A percentile compares a stretch with the other conserved stretches of the same genome.
These are phyloP conservation scores for Ochromonas danica DNA, from an alignment of 108 stramenopile species.

Conservation along the genomic window DNA sequence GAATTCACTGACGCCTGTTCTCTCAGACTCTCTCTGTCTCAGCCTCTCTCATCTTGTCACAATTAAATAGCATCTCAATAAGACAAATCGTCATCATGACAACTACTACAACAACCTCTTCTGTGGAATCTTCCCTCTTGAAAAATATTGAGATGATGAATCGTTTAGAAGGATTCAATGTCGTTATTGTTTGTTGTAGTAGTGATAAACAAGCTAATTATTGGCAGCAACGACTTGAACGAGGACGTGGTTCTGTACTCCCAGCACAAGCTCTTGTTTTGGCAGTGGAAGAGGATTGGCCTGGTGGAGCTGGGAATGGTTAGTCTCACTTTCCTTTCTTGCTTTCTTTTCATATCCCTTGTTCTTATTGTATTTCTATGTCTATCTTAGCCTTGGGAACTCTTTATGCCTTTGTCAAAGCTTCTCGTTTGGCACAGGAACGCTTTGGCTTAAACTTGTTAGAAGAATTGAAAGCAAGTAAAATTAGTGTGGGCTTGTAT, in stretches of 20 bases:
- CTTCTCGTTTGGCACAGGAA: slow-evolving; percentile 67
- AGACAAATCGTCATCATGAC: too few species aligned
- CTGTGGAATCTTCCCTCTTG: too few species aligned
- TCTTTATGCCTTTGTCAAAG: slow-evolving; percentile 89
- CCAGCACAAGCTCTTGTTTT: slow-evolving; percentile 70
- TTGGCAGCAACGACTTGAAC: slow-evolving; percentile 86
- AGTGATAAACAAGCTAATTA: slow-evolving; percentile 91
- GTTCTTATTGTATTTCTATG: background rate
- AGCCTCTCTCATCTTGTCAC: too few species aligned
- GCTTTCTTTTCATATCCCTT: background rate
- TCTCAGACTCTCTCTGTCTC: too few species aligned
- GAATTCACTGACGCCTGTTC: too few species aligned
- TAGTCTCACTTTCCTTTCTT: background rate
- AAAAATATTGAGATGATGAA: slow-evolving; percentile 26
- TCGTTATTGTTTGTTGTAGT: slow-evolving; percentile 91
- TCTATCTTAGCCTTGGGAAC: slow-evolving; percentile 43
- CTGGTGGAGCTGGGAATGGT: slow-evolving; percentile 89
- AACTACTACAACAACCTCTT: too few species aligned
- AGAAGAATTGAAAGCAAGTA: slow-evolving; percentile 49
- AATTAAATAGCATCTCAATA: too few species aligned
- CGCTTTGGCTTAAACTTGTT: slow-evolving; percentile 64
- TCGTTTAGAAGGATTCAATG: slow-evolving; percentile 68
- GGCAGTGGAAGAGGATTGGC: slow-evolving; percentile 93
- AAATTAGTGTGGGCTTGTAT: slow-evolving; percentile 81
- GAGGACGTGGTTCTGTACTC: slow-evolving; percentile 46